Conservation (phyloP, 805 yeast species). For the Lipomyces sp. region DNA sequence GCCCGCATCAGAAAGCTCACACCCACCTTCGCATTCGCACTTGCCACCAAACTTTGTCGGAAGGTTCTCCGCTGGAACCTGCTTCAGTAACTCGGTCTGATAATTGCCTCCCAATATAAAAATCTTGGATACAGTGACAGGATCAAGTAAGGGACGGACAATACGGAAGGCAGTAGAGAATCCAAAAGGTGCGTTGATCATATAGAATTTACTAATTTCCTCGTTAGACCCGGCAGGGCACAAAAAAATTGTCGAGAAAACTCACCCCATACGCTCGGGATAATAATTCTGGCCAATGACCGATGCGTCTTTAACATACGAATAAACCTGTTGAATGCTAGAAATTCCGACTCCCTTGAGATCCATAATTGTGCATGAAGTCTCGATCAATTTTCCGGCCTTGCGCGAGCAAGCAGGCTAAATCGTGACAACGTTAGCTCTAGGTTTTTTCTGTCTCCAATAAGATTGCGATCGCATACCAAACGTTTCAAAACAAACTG, state of each 20-base stretch:
- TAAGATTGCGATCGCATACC: constrained; percentile 23
- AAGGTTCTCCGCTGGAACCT: constrained; percentile 90
- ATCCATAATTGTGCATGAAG: constrained; percentile 95
- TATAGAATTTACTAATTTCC: constrained; percentile 61
- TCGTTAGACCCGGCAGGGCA: not conserved
- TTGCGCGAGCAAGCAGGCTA: constrained; percentile 89
- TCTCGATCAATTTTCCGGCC: constrained; percentile 78
- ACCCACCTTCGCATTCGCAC: constrained; percentile 72
- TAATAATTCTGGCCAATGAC: constrained; percentile 94
- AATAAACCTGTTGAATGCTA: constrained; percentile 80
- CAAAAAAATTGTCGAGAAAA: not conserved
- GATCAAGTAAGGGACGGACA: constrained; percentile 93
- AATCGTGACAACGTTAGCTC: not conserved
- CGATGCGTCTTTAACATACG: constrained; percentile 91
- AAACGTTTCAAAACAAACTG: constrained; percentile 80
- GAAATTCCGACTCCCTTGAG: constrained; percentile 89
- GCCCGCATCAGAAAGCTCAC: constrained; percentile 87
- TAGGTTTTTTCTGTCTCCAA: not conserved
- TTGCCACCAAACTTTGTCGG: constrained; percentile 90
- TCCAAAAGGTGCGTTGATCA: constrained; percentile 97
- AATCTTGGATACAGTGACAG: constrained; percentile 95
- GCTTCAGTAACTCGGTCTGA: constrained; percentile 81
- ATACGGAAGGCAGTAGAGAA: constrained; percentile 90
- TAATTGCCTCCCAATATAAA: constrained; percentile 82
- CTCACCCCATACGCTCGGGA: constrained; percentile 98